phyloP scores from a whole-genome alignment of 2,329 filamentous ascomycete genomes.

The Ampelomyces quisqualis region DNA sequence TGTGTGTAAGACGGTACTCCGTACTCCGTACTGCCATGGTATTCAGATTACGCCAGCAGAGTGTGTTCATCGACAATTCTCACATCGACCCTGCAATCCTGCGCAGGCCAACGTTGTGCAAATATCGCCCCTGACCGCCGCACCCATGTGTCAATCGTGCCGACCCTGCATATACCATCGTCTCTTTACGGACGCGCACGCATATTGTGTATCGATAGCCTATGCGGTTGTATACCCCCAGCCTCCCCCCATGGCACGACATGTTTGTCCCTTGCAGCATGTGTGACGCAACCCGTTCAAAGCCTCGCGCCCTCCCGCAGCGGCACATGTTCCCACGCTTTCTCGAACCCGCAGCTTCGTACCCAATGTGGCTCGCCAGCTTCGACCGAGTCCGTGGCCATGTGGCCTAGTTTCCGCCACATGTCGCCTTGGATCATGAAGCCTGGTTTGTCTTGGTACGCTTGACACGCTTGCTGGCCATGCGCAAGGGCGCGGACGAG shows the following conservation, averaged over 20 bases:
- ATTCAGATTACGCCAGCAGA: neutral
- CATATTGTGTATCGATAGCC: slow-evolving; percentile 7
- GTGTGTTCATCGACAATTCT: neutral
- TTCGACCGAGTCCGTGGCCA: slow-evolving; percentile 65
- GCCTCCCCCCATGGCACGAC: neutral
- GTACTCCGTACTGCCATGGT: too few species aligned
- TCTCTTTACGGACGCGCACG: neutral
- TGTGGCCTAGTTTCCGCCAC: slow-evolving; percentile 62
- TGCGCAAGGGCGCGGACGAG: slow-evolving; percentile 68
- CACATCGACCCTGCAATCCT: neutral
- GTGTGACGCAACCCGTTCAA: slow-evolving; percentile 7
- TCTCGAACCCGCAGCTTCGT: slow-evolving; percentile 61
- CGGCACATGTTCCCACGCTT: slow-evolving; percentile 61
- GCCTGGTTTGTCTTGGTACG: slow-evolving; percentile 48
- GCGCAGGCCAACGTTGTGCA: neutral
- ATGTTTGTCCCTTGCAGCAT: slow-evolving; percentile 1
- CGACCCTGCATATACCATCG: neutral
- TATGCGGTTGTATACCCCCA: neutral
- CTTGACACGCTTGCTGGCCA: slow-evolving; percentile 56
- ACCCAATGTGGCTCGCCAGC: slow-evolving; percentile 59
- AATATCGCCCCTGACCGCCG: neutral
- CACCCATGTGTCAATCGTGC: slow-evolving; percentile 1
- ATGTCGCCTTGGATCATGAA: slow-evolving; percentile 56
- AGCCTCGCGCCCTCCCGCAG: slow-evolving; percentile 27
- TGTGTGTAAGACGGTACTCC: too few species aligned